Percentiles rank a stretch among this genome's conserved stretches.
Evolutionary conservation across 2,329 filamentous ascomycete species (phyloP).

Genomic region (Gremmenia infestans): DNA sequence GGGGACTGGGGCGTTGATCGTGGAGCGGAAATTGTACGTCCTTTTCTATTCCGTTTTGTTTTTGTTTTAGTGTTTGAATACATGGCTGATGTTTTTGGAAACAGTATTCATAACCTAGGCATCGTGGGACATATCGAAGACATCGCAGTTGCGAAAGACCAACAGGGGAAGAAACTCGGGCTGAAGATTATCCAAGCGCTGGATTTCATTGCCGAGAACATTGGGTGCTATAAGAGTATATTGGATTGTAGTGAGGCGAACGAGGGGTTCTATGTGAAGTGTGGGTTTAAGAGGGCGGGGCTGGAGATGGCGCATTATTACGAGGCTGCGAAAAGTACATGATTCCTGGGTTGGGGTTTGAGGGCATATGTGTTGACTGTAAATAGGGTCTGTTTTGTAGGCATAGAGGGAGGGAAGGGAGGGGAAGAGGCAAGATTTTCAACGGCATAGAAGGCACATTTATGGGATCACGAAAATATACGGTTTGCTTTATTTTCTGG

Average conservation of each 20-base stretch:
- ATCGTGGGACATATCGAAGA: slow-evolving; percentile 95
- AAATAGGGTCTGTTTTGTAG: slow-evolving; percentile 9
- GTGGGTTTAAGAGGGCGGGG: slow-evolving; percentile 88
- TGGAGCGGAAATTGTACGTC: slow-evolving; percentile 87
- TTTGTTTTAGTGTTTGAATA: too few species aligned
- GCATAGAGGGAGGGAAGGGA: background rate
- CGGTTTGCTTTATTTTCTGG: too few species aligned
- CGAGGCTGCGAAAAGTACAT: slow-evolving; percentile 65
- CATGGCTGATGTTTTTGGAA: background rate
- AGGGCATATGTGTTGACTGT: slow-evolving; percentile 4
- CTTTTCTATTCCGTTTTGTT: background rate
- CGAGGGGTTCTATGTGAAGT: slow-evolving; percentile 98
- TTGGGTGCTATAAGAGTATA: slow-evolving; percentile 96
- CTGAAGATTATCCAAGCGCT: slow-evolving; percentile 88
- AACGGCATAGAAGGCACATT: too few species aligned
- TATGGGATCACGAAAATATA: too few species aligned
- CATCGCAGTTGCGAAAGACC: slow-evolving; percentile 88
- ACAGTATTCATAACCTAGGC: slow-evolving; percentile 71
- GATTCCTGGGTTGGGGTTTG: background rate
- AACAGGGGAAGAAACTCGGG: slow-evolving; percentile 95
- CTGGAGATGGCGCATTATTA: slow-evolving; percentile 97
- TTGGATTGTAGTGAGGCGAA: slow-evolving; percentile 95
- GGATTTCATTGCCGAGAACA: slow-evolving; percentile 77
- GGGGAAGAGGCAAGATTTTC: too few species aligned
- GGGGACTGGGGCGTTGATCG: slow-evolving; percentile 83